Percentiles rank a stretch among this genome's conserved stretches.
phyloP scores from a whole-genome alignment of 2,329 filamentous ascomycete species.

The Aspergillus vadensis region DNA sequence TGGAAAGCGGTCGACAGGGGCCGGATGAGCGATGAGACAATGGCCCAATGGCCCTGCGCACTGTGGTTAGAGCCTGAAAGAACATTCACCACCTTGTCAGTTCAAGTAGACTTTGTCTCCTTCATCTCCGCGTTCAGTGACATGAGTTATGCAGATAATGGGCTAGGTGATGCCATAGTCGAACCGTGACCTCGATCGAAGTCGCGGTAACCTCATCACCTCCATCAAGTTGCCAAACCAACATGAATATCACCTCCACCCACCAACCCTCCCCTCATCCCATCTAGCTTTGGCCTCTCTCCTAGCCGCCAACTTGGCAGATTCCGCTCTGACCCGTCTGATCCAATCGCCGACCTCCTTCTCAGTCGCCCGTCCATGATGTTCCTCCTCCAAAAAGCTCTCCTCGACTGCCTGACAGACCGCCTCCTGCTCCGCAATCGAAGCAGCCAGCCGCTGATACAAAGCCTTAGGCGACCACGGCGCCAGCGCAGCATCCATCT shows the following conservation, averaged over 20 bases:
- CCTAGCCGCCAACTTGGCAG: conserved; percentile 74
- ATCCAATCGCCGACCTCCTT: conserved; percentile 86
- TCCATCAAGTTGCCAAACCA: background rate
- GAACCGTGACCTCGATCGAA: background rate
- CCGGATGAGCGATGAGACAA: conserved; percentile 17
- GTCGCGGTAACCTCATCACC: background rate
- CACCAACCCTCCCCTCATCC: conserved; percentile 94
- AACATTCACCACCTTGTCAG: no score
- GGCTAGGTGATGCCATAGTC: background rate
- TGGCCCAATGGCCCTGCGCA: background rate
- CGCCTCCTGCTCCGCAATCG: conserved; percentile 78
- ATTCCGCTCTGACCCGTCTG: conserved; percentile 75
- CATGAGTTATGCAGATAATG: background rate
- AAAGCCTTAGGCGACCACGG: conserved; percentile 85
- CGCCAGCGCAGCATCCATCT: conserved; percentile 81
- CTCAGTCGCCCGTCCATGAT: conserved; percentile 64
- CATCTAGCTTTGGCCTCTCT: conserved; percentile 88
- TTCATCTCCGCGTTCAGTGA: background rate
- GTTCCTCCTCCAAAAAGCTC: conserved; percentile 76
- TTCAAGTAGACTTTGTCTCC: no score
- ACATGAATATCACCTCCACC: conserved; percentile 69
- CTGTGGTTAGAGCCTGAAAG: background rate
- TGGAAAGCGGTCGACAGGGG: conserved; percentile 23
- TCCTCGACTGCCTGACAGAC: conserved; percentile 84
- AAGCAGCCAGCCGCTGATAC: conserved; percentile 77